These are phyloP conservation scores for Corymbia citriodora DNA, from an alignment of 441 rosid genomes.

Conservation along the genomic window DNA sequence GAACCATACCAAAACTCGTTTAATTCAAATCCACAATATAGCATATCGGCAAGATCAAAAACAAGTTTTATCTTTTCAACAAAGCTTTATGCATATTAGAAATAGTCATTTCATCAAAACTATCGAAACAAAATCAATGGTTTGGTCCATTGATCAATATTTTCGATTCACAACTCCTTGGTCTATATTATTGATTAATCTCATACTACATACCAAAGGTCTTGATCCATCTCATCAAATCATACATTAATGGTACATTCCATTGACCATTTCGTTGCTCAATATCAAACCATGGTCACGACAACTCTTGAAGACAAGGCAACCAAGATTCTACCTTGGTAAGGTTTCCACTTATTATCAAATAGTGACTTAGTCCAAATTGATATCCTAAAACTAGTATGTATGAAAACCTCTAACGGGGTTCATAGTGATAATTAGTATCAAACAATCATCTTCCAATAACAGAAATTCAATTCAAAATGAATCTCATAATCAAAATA, in stretches of 20 bases:
- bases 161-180: rapidly evolving
- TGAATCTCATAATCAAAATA: background rate
- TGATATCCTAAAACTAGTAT: background rate
- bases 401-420: no score
- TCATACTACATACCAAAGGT: background rate
- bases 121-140: background rate
- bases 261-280: no score
- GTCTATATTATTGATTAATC: background rate
- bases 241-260: background rate
- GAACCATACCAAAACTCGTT: background rate
- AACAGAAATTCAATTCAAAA: background rate
- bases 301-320: no score
- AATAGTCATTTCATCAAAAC: background rate
- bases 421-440: no score
- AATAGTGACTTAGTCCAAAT: rapidly evolving
- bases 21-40: background rate
- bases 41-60: no score
- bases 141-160: rapidly evolving
- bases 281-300: no score
- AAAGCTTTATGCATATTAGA: no score
- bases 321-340: rapidly evolving
- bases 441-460: background rate
- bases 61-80: background rate
- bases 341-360: no score
- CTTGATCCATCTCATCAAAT: background rate